phyloP scores from a whole-genome alignment of 192 early-diverging fungal species.

The Coemansia aciculifera region DNA sequence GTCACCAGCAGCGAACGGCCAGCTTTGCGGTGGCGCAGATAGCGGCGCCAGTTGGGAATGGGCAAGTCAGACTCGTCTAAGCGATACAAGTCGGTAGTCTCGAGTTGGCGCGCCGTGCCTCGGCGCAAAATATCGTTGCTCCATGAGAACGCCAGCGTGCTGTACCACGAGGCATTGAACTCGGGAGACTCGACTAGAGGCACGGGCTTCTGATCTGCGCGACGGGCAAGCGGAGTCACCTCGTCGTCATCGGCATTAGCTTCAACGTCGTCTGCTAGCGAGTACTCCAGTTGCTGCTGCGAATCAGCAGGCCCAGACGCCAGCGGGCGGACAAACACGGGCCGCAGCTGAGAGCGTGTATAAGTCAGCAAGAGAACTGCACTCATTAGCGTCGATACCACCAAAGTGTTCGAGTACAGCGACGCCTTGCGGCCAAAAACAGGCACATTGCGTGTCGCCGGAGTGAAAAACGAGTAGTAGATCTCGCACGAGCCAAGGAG shows the following conservation, averaged over 20 bases:
- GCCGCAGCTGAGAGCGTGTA: slow-evolving; percentile 27
- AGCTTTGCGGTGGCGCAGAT: slow-evolving; percentile 18
- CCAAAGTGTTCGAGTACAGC: slow-evolving; percentile 18
- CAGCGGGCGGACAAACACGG: slow-evolving; percentile 18
- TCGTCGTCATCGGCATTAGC: slow-evolving; percentile 3
- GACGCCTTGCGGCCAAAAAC: slow-evolving; percentile 22
- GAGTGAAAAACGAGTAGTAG: slow-evolving; percentile 39
- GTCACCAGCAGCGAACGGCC: slow-evolving; percentile 41
- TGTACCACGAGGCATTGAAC: slow-evolving; percentile 24
- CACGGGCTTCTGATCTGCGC: slow-evolving; percentile 8
- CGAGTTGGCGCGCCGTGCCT: slow-evolving; percentile 58
- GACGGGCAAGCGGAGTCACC: slow-evolving; percentile 28
- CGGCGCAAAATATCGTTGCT: slow-evolving; percentile 60
- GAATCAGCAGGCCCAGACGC: background rate
- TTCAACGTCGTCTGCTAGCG: background rate
- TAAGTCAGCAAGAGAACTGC: background rate
- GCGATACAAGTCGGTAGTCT: slow-evolving; percentile 61
- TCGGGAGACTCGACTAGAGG: slow-evolving; percentile 41
- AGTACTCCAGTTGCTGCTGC: background rate
- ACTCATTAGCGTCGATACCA: slow-evolving; percentile 1
- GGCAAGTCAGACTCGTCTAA: slow-evolving; percentile 58
- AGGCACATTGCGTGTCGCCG: slow-evolving; percentile 8
- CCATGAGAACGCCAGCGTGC: slow-evolving; percentile 58
- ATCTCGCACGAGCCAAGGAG: slow-evolving; percentile 14
- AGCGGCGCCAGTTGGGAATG: slow-evolving; percentile 36